Evolutionary conservation across 352 stramenopile species (phyloP), one percentile per base, ranked within the genome.

Genomic region (Globisporangium middletonii): DNA sequence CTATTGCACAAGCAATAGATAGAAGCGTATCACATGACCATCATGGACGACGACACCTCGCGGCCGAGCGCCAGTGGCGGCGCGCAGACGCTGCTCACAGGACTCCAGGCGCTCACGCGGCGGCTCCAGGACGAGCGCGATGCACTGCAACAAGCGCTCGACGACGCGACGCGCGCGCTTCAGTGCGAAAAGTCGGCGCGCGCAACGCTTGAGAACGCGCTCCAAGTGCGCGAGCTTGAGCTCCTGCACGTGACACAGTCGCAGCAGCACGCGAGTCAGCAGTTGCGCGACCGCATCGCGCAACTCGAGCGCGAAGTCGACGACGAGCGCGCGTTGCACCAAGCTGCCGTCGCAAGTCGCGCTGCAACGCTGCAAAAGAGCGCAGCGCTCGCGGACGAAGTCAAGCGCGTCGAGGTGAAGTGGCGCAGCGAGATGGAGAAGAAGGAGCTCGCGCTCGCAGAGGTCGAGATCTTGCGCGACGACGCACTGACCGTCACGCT

Each of bases 171-270:
- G 50, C 77, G 62, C 30, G 64, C 71, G 9, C 59, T 88, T 49
- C 60, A 60, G 11, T 64, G 72, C 57, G 77, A 84, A 65, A 69
- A 69, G 6, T 57, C 69, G 2, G 60, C 69, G 19, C 57, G 65
- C 19, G 55, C 61, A 6, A 71, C 60, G n/a, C 53, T 85, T 46
- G 78, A 88, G 53, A 75, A 88, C 55, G 78, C 86, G 49, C 57
- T 79, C 9, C 74, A 88, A 52, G 65, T 84, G 50, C 83, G 79
- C 42, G 75, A 89, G 50, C 65, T 89, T 50, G 77, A 89, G 67
- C 61, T 89, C 52, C 62, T 79, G n/a, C 75, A 88, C 26, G 54
- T 86, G 38, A 80, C 88, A 63, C 77, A 90, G 61, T 76, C 67
- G 33, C 67, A 69, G 54, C 52, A 69, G n/a, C 75, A 88, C 46